Percentiles rank a stretch among this genome's conserved stretches.
These are phyloP conservation scores for Esteya vermicola DNA, from an alignment of 2,329 filamentous ascomycete genomes.

Conservation along the genomic window DNA sequence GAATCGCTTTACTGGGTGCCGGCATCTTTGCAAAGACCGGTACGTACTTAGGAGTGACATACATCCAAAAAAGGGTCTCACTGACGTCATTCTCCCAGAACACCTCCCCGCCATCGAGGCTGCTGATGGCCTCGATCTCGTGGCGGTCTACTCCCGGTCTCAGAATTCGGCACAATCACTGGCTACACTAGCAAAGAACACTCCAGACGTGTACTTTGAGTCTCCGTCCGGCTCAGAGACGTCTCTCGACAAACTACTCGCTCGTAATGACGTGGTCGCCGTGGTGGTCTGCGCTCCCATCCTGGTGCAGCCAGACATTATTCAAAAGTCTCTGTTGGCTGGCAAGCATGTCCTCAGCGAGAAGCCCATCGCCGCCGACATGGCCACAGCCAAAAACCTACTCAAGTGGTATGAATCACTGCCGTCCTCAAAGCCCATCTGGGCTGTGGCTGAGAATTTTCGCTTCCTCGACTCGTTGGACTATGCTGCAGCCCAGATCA, in stretches of 20 bases:
- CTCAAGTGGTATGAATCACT: constrained; percentile 14
- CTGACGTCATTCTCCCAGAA: not conserved
- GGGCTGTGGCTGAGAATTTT: constrained; percentile 56
- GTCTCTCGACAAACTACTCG: constrained; percentile 31
- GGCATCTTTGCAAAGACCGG: constrained; percentile 16
- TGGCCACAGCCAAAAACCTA: constrained; percentile 13
- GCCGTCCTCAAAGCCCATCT: constrained; percentile 21
- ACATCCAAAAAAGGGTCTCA: not conserved
- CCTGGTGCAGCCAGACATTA: constrained; percentile 39
- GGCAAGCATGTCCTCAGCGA: constrained; percentile 57
- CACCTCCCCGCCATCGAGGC: constrained; percentile 33
- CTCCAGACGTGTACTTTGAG: constrained; percentile 40
- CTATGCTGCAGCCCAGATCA: constrained; percentile 11
- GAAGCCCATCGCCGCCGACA: constrained; percentile 51
- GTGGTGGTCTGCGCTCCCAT: constrained; percentile 50
- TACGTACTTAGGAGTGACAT: not conserved
- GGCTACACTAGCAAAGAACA: not conserved
- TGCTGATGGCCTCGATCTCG: constrained; percentile 31
- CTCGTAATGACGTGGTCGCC: constrained; percentile 31
- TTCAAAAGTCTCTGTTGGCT: constrained; percentile 41
- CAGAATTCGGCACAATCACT: constrained; percentile 30
- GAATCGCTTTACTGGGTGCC: constrained; percentile 17
- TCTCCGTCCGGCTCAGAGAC: constrained; percentile 20
- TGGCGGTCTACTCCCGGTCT: constrained; percentile 51
- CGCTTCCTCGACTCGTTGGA: constrained; percentile 26